A percentile compares a stretch with the other conserved stretches of the same genome.
phyloP scores from a whole-genome alignment of 768 basidiomycete species.

The Cystofilobasidium capitatum region DNA sequence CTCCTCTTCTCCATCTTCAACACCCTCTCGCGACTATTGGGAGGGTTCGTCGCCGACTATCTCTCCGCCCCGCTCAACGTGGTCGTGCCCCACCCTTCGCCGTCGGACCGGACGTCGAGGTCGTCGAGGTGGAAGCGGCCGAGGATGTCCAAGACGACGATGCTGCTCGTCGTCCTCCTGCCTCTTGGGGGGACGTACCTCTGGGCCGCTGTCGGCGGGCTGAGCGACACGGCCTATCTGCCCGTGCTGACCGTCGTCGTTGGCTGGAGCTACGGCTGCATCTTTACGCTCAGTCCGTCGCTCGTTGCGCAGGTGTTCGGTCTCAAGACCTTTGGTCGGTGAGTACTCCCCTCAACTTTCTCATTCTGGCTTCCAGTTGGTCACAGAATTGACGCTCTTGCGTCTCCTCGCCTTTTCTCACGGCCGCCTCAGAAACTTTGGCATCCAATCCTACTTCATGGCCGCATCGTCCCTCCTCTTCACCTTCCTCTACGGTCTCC shows the following conservation, averaged over 20 bases:
- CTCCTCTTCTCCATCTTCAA: slow-evolving; percentile 20
- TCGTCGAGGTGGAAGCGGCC: not conserved
- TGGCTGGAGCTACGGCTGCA: slow-evolving; percentile 17
- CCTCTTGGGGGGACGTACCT: not conserved
- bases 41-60: slow-evolving; percentile 15
- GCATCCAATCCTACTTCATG: slow-evolving; percentile 9
- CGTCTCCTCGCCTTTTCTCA: too few species aligned
- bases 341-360: not conserved
- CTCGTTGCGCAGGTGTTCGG: slow-evolving; percentile 8
- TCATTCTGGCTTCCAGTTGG: not conserved
- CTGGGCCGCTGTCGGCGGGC: slow-evolving; percentile 7
- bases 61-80: slow-evolving; percentile 3
- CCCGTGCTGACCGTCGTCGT: slow-evolving; percentile 16
- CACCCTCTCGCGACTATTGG: slow-evolving; percentile 13
- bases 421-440: slow-evolving; percentile 12
- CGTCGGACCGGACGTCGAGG: not conserved
- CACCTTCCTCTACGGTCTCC: slow-evolving; percentile 23
- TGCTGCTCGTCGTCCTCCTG: slow-evolving; percentile 10
- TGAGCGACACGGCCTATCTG: not conserved
- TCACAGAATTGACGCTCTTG: not conserved
- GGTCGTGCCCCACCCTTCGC: not conserved
- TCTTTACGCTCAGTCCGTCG: slow-evolving; percentile 13
- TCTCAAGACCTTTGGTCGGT: slow-evolving; percentile 9
- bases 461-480: slow-evolving; percentile 21
- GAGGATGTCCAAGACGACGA: not conserved